Evolutionary conservation across 345 rosid species (phyloP), one percentile per base, ranked within the genome.

Genomic region (Euphorbia tirucalli): DNA sequence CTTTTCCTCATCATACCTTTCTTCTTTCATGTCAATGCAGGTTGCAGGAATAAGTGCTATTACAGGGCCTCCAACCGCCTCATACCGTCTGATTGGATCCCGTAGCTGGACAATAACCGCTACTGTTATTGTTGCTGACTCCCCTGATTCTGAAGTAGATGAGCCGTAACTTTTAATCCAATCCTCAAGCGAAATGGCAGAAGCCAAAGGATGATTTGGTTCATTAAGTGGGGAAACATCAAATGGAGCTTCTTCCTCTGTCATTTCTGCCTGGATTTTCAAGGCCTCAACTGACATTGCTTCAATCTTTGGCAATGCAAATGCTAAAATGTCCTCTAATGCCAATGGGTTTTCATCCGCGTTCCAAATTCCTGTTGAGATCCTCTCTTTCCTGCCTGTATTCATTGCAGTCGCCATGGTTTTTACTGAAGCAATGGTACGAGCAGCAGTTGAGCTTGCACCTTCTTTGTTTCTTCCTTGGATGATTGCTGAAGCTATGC

Each of bases 381-480:
- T 88, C 79, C 98, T 85, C 35, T 94, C 93, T 73, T 83, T 90
- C 86, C 98, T 90, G 43, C 97, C 96, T 0, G 69, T 72, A 60
- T 66, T 84, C 87, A 84, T 79, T 0, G 96, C 93, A 1, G 81
- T 83, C 32, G 87, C 92, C 89, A 92, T 88, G 44, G 80, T 82
- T 82, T 94, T 94, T 15, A 92, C 96, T 0, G 90, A 81, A 8
- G 96, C 89, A 66, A 94, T 71, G 44, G 93, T 89, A 3, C 96
- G 87, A 25, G 95, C 96, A 11, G 98, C 98, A 54, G 90, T 94
- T 4, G 98, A 88, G 68, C 85, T 89, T 1, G 97, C 97, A 16
- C 88, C 88, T 79, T 94, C 98, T 79, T 87, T 94, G 81, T 84
- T 90, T 79, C 98, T 86, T 30, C 97, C 97, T 50, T 92, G 97